phyloP scores from a whole-genome alignment of 495 filamentous ascomycete species.

The Oidiodendron maius region DNA sequence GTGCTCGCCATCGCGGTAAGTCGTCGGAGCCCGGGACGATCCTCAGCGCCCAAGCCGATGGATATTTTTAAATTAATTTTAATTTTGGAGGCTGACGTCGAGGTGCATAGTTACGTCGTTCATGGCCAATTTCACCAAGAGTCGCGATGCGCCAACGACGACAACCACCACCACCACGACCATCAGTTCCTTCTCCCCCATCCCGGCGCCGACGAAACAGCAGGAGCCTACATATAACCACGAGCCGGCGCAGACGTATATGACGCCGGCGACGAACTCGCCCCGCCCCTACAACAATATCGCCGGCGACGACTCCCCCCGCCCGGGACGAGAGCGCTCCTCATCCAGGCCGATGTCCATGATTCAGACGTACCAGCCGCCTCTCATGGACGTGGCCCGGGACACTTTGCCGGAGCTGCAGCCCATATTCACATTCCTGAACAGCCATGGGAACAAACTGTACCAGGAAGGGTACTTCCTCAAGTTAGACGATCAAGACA shows the following conservation, averaged over 20 bases:
- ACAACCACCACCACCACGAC: conserved; percentile 25
- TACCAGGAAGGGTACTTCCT: conserved; percentile 98
- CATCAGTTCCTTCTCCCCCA: conserved; percentile 23
- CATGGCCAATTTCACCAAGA: conserved; percentile 49
- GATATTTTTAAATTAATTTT: too few species aligned
- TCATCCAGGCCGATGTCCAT: conserved; percentile 52
- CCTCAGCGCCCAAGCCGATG: too few species aligned
- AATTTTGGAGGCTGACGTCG: too few species aligned
- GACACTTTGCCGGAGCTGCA: conserved; percentile 89
- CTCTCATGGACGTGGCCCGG: conserved; percentile 72
- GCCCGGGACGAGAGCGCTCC: conserved; percentile 18
- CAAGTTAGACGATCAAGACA: conserved; percentile 90
- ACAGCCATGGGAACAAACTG: conserved; percentile 91
- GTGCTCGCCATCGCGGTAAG: conserved; percentile 45
- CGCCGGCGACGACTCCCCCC: conserved; percentile 13
- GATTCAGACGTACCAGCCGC: conserved; percentile 80
- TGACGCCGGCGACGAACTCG: not conserved
- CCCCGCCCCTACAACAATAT: conserved; percentile 4
- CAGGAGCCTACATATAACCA: conserved; percentile 9
- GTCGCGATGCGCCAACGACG: conserved; percentile 36
- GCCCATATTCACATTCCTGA: conserved; percentile 89
- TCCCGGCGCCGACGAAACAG: conserved; percentile 4
- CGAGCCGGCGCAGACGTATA: conserved; percentile 2
- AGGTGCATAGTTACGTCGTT: conserved; percentile 55
- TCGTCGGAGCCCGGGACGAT: conserved; percentile 1